Conservation (phyloP, 805 yeast species). For the Yamadazyma sp. region DNA sequence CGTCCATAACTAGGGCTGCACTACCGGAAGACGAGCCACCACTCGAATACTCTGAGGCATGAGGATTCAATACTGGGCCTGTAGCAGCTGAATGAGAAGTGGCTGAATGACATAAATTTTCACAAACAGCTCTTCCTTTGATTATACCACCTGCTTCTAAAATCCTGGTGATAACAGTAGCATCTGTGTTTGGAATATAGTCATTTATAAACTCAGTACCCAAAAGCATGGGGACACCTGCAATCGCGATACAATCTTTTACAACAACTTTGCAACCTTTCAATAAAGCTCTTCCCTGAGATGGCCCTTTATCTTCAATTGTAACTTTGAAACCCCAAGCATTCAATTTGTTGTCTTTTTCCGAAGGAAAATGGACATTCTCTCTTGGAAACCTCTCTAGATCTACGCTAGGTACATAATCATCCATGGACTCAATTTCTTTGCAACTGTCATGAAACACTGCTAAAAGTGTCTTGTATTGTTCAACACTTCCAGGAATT, state of each 20-base stretch:
- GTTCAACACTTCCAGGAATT: conserved; percentile 18
- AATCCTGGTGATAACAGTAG: conserved; percentile 32
- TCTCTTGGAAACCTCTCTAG: conserved; percentile 28
- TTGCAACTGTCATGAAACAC: conserved; percentile 25
- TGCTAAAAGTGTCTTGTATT: conserved; percentile 20
- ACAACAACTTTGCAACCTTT: conserved; percentile 26
- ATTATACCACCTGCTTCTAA: conserved; percentile 32
- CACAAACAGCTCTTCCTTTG: conserved; percentile 34
- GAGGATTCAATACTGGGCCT: conserved; percentile 11
- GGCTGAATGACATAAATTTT: conserved; percentile 31
- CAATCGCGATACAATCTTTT: conserved; percentile 33
- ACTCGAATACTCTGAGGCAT: conserved; percentile 9
- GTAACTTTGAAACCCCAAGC: conserved; percentile 31
- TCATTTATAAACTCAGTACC: conserved; percentile 33
- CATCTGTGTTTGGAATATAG: conserved; percentile 32
- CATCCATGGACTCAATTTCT: conserved; percentile 23
- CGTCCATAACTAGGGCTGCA: conserved; percentile 11
- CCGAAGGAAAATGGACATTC: conserved; percentile 19
- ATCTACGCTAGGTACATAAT: conserved; percentile 26
- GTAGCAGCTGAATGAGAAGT: conserved; percentile 31
- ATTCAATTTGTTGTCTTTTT: conserved; percentile 21
- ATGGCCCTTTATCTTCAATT: conserved; percentile 21
- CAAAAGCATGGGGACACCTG: conserved; percentile 31
- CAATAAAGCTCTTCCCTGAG: conserved; percentile 14
- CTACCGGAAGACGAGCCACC: conserved; percentile 14